Conservation (phyloP, 495 filamentous ascomycete genomes). For the Collariella sp. region DNA sequence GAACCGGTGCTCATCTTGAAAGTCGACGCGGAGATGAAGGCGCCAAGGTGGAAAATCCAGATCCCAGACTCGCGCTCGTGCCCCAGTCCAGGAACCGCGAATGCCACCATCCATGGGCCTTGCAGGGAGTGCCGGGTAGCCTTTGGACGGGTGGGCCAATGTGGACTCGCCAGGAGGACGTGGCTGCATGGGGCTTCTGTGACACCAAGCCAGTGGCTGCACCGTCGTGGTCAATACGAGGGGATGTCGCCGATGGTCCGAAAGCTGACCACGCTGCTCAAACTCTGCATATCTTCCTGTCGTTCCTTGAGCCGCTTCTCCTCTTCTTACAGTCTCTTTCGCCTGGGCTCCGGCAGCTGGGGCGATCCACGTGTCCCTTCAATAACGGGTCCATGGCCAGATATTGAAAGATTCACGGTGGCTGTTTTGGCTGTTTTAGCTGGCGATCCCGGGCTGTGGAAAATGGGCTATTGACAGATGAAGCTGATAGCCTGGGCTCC, state of each 20-base stretch:
- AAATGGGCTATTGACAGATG: neutral
- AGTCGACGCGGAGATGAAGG: neutral
- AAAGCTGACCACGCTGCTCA: too few relatives aligned
- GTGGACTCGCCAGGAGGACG: neutral
- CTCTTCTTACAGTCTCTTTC: too few relatives aligned
- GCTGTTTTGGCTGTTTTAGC: neutral
- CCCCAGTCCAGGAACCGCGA: slow-evolving; percentile 1
- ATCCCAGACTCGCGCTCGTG: slow-evolving; percentile 5
- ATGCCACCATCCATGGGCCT: neutral
- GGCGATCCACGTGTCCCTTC: too few relatives aligned
- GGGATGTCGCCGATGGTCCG: neutral
- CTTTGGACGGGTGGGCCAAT: neutral
- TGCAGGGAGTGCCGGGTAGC: neutral
- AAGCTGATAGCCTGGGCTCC: neutral
- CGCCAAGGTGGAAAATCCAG: slow-evolving; percentile 6
- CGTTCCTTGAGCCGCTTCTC: neutral
- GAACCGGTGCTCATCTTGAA: too few relatives aligned
- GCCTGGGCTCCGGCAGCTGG: neutral
- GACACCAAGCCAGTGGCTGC: slow-evolving; percentile 1
- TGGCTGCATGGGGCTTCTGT: neutral
- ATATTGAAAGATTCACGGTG: neutral
- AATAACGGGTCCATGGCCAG: neutral
- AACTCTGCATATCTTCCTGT: neutral
- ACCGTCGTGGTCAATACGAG: slow-evolving; percentile 1
- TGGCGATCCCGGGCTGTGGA: neutral